Conservation (phyloP, 345 rosid species). For the Pistacia vera region DNA sequence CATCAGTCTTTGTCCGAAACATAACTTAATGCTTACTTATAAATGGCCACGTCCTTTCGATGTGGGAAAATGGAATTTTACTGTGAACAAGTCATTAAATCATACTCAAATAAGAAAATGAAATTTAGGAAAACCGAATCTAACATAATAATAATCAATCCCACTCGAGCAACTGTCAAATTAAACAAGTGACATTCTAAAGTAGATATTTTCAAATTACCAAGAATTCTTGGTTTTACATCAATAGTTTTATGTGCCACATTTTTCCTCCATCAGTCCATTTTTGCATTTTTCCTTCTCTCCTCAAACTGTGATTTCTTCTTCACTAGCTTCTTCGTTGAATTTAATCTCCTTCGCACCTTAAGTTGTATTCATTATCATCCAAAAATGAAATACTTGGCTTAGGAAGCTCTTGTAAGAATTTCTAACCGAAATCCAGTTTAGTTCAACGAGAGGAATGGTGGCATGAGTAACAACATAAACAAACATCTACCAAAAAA, state of each 20-base stretch:
- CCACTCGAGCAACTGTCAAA: neutral
- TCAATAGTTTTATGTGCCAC: neutral
- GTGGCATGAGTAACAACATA: neutral
- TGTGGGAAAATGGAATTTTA: no score
- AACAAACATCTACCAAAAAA: neutral
- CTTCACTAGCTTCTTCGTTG: neutral
- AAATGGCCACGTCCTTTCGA: no score
- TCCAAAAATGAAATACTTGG: neutral
- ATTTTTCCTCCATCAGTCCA: neutral
- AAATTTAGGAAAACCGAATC: no score
- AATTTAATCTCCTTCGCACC: neutral
- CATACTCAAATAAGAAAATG: no score
- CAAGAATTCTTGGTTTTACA: neutral
- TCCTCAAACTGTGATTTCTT: neutral
- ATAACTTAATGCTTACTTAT: no score
- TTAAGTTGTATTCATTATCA: neutral
- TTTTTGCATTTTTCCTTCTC: neutral
- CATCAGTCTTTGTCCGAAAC: neutral
- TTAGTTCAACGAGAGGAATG: neutral
- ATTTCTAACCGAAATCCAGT: neutral
- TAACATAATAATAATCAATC: neutral
- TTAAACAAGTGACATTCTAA: neutral
- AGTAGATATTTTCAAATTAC: neutral
- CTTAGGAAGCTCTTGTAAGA: neutral
- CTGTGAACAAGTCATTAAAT: no score